These are phyloP conservation scores for Tetrahymena borealis DNA, from an alignment of 73 alveolate genomes.

Conservation along the genomic window DNA sequence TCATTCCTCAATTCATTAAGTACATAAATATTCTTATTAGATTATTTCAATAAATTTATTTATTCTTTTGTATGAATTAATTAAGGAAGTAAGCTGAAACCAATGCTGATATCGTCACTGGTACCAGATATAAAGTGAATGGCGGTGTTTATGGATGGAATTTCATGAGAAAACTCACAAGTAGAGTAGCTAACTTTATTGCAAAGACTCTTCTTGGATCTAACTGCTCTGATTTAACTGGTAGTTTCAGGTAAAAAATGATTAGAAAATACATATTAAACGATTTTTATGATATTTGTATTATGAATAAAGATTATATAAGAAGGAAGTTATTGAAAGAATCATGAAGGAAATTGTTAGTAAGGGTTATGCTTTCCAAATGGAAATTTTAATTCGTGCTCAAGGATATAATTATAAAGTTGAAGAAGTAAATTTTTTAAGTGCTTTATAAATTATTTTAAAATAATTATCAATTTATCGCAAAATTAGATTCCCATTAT, in stretches of 20 bases:
- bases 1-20: constrained; percentile 49
- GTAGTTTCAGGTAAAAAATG: constrained; percentile 69
- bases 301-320: constrained; percentile 72
- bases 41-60: constrained; percentile 48
- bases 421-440: constrained; percentile 13
- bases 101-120: constrained; percentile 89
- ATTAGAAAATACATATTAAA: neutral
- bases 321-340: constrained; percentile 74
- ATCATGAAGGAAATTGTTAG: constrained; percentile 71
- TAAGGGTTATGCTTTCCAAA: constrained; percentile 96
- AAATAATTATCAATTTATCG: neutral
- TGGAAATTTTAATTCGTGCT: constrained; percentile 96
- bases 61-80: constrained; percentile 11
- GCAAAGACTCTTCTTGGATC: constrained; percentile 83
- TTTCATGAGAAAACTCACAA: constrained; percentile 81
- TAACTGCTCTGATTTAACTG: constrained; percentile 91
- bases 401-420: constrained; percentile 56
- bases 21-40: neutral
- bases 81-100: constrained; percentile 68
- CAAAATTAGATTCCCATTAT: constrained; percentile 93
- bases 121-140: constrained; percentile 79
- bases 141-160: constrained; percentile 99
- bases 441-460: no score
- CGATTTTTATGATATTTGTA: neutral
- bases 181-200: constrained; percentile 95